A percentile compares a stretch with the other conserved stretches of the same genome.
phyloP scores from a whole-genome alignment of 2,329 filamentous ascomycete species.

The Paraconiothyrium brasiliense region DNA sequence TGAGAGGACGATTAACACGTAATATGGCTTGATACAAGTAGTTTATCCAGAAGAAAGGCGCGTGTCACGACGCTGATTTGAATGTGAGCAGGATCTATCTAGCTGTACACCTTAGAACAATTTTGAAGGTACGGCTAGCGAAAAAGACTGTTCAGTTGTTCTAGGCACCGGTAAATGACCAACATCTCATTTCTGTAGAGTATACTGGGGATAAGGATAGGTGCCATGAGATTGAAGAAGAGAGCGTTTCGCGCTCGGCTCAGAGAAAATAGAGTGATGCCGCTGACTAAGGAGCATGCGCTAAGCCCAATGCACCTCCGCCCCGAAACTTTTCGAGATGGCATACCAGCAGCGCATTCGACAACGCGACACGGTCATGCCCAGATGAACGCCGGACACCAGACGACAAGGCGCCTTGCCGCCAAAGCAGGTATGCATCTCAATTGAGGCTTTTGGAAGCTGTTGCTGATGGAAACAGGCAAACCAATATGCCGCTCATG shows the following conservation, averaged over 20 bases:
- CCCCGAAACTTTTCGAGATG: constrained; percentile 42
- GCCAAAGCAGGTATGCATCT: constrained; percentile 50
- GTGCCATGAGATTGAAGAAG: constrained; percentile 67
- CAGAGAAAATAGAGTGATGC: constrained; percentile 25
- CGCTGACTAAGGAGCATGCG: constrained; percentile 28
- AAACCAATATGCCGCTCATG: constrained; percentile 58
- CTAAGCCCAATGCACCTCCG: constrained; percentile 43
- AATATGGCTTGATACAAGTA: not conserved
- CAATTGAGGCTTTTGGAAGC: constrained; percentile 16
- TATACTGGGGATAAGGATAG: constrained; percentile 93
- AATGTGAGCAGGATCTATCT: constrained; percentile 96
- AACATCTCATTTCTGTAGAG: constrained; percentile 67
- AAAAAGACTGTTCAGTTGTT: constrained; percentile 83
- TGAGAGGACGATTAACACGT: not conserved
- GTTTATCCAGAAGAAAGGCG: not conserved
- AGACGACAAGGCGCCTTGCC: constrained; percentile 56
- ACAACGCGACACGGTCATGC: constrained; percentile 26
- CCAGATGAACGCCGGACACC: constrained; percentile 56
- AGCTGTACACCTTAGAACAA: constrained; percentile 82
- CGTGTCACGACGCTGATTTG: constrained; percentile 11
- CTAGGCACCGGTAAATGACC: constrained; percentile 95
- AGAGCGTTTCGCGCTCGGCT: constrained; percentile 34
- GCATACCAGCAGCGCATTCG: constrained; percentile 20
- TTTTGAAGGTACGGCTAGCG: constrained; percentile 93
- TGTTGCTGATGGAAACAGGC: constrained; percentile 46